Percentiles rank a stretch among this genome's conserved stretches.
These are phyloP conservation scores for Antitrichia curtipendula DNA, from an alignment of 225 moss, liverwort and hornwort genomes.

Conservation along the genomic window DNA sequence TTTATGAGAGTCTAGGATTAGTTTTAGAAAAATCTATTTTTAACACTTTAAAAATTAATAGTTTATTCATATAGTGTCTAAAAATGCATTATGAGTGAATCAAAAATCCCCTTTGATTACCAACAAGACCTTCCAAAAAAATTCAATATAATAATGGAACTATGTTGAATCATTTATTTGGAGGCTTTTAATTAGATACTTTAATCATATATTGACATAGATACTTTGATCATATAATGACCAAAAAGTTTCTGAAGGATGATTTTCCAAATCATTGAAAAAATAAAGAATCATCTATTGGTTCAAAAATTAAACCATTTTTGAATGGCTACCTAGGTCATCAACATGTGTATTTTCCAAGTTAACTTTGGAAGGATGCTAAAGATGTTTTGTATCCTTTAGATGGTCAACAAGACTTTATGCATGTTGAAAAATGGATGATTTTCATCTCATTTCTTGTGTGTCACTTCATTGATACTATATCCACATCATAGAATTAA, in stretches of 20 bases:
- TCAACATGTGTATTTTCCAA: not conserved
- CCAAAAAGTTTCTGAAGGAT: accelerated
- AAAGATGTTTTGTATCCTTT: accelerated
- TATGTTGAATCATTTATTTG: too few relatives aligned
- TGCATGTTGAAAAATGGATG: not conserved
- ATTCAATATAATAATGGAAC: too few relatives aligned
- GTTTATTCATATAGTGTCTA: too few relatives aligned
- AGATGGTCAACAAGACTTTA: not conserved
- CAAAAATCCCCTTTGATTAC: too few relatives aligned
- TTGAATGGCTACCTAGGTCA: not conserved
- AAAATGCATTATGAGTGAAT: too few relatives aligned
- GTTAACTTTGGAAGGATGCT: accelerated
- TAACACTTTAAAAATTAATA: too few relatives aligned
- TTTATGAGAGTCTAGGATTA: too few relatives aligned
- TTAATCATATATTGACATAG: accelerated
- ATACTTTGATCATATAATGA: too few relatives aligned
- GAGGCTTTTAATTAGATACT: too few relatives aligned
- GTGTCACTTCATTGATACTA: not conserved
- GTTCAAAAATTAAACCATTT: not conserved
- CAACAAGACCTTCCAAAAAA: too few relatives aligned
- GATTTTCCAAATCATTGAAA: not conserved
- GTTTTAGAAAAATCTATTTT: too few relatives aligned
- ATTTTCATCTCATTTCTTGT: not conserved
- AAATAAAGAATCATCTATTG: not conserved
- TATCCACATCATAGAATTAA: not conserved